phyloP scores from a whole-genome alignment of 305 asterid species.

The Fraxinus nigra region DNA sequence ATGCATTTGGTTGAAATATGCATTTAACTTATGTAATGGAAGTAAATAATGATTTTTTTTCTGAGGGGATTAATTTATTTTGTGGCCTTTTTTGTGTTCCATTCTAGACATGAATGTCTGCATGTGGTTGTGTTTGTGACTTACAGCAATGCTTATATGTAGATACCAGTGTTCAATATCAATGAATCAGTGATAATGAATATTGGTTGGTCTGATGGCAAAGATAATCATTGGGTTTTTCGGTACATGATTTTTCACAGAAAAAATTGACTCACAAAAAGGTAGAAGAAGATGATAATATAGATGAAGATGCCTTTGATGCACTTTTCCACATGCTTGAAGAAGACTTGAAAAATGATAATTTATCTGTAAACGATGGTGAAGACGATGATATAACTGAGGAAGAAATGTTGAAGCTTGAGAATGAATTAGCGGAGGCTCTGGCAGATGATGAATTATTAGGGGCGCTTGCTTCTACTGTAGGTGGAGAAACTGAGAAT shows the following conservation, averaged over 20 bases:
- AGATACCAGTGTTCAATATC: neutral
- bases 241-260: constrained; percentile 32
- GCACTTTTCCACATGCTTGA: constrained; percentile 78
- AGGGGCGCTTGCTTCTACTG: constrained; percentile 44
- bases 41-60: neutral
- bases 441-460: constrained; percentile 71
- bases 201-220: neutral
- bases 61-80: neutral
- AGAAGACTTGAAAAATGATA: constrained; percentile 82
- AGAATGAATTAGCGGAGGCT: constrained; percentile 79
- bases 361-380: constrained; percentile 34
- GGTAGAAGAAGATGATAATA: constrained; percentile 45
- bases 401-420: constrained; percentile 77
- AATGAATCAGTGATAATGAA: neutral
- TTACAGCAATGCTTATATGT: neutral
- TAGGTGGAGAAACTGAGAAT: constrained; percentile 25
- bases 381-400: constrained; percentile 61
- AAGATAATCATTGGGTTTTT: constrained; percentile 1
- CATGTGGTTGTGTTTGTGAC: neutral
- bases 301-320: constrained; percentile 85
- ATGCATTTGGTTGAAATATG: constrained; percentile 2
- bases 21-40: neutral
- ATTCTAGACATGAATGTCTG: neutral
- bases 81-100: neutral
- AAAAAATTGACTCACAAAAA: constrained; percentile 30